Percentiles rank a stretch among this genome's conserved stretches.
phyloP scores from a whole-genome alignment of 1,284 basidiomycete species.

The Fomitopsis palustris region DNA sequence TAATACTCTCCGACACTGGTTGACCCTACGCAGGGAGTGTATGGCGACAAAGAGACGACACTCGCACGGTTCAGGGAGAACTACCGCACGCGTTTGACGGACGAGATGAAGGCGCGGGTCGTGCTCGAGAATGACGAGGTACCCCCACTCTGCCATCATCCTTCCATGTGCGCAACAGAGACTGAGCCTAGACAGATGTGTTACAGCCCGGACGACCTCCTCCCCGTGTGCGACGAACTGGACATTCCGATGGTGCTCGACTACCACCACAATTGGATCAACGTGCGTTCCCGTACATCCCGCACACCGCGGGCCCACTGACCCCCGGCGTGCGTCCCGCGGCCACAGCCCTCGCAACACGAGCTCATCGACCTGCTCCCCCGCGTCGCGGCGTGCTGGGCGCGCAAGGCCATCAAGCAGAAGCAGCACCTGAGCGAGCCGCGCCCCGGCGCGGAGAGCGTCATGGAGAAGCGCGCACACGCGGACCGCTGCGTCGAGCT shows the following conservation, averaged over 20 bases:
- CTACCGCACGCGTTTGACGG: slow-evolving; percentile 55
- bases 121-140: slow-evolving; percentile 94
- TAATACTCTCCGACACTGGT: not conserved
- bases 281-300: slow-evolving; percentile 26
- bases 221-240: slow-evolving; percentile 81
- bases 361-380: slow-evolving; percentile 59
- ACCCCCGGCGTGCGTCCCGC: slow-evolving; percentile 16
- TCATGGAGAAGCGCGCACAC: slow-evolving; percentile 85
- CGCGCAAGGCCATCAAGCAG: slow-evolving; percentile 69
- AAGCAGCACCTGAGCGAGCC: slow-evolving; percentile 91
- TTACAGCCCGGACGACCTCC: slow-evolving; percentile 83
- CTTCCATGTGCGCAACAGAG: not conserved
- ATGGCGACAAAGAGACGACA: slow-evolving; percentile 74
- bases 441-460: slow-evolving; percentile 66
- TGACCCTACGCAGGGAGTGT: slow-evolving; percentile 52
- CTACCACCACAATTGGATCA: slow-evolving; percentile 79
- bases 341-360: slow-evolving; percentile 46
- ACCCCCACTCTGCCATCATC: not conserved
- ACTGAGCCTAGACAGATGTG: slow-evolving; percentile 53
- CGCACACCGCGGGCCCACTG: not conserved
- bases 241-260: slow-evolving; percentile 75
- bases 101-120: slow-evolving; percentile 66
- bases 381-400: slow-evolving; percentile 75
- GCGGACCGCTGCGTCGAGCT: slow-evolving; percentile 73
- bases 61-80: slow-evolving; percentile 73